phyloP scores from a whole-genome alignment of 1,139 yeast genomes.

The Blastobotrys apis region DNA sequence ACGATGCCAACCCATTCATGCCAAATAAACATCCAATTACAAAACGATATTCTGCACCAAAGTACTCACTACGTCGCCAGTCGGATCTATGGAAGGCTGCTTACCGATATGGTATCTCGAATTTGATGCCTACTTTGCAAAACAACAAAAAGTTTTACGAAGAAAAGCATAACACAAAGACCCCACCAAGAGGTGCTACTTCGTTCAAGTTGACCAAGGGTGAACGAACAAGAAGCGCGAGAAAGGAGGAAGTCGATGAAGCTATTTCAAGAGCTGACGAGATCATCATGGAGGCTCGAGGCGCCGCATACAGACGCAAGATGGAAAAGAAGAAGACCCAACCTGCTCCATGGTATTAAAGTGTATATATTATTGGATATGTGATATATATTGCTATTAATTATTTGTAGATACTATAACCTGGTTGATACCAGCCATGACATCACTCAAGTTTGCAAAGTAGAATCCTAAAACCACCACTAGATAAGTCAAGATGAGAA shows the following conservation, averaged over 20 bases:
- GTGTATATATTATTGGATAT: conserved; percentile 5
- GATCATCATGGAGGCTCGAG: conserved; percentile 61
- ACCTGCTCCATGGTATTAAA: conserved; percentile 16
- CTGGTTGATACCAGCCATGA: conserved; percentile 4
- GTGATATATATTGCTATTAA: background rate
- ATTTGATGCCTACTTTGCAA: conserved; percentile 70
- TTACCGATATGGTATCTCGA: conserved; percentile 70
- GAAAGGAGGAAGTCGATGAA: conserved; percentile 54
- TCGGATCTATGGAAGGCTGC: conserved; percentile 85
- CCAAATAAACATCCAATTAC: conserved; percentile 83
- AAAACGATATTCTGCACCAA: conserved; percentile 70
- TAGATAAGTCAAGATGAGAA: conserved; percentile 71
- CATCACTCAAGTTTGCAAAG: conserved; percentile 42
- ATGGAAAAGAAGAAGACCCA: conserved; percentile 23
- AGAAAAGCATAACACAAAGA: conserved; percentile 68
- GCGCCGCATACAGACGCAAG: conserved; percentile 35
- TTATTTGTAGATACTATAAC: conserved; percentile 1
- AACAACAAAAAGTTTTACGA: conserved; percentile 68
- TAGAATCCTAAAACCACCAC: conserved; percentile 81
- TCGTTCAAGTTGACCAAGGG: conserved; percentile 77
- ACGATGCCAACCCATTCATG: conserved; percentile 79
- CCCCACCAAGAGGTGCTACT: conserved; percentile 72
- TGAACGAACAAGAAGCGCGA: conserved; percentile 64
- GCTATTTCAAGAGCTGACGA: conserved; percentile 75
- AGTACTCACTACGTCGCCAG: conserved; percentile 77